These are phyloP conservation scores for Ogataea paraovalis DNA, from an alignment of 805 yeast genomes.

Conservation along the genomic window DNA sequence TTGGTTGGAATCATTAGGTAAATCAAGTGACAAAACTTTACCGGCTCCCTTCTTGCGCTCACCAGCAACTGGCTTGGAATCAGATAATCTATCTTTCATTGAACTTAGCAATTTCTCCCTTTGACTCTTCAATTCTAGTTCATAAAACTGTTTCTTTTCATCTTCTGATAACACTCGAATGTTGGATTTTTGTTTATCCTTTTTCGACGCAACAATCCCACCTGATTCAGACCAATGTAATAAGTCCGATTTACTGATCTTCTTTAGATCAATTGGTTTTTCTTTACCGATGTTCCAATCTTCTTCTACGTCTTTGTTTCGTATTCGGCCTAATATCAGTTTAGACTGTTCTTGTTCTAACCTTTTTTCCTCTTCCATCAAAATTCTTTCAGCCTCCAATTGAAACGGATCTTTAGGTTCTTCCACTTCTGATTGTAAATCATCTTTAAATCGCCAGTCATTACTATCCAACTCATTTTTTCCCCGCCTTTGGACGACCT, in stretches of 20 bases:
- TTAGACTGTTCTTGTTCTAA: conserved; percentile 6
- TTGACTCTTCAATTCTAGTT: conserved; percentile 20
- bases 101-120: conserved; percentile 16
- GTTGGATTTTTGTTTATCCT: not conserved
- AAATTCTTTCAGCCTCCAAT: conserved; percentile 5
- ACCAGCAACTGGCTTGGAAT: not conserved
- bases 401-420: conserved; percentile 21
- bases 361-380: not conserved
- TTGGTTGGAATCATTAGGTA: not conserved
- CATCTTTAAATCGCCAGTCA: conserved; percentile 28
- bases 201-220: not conserved
- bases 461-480: conserved; percentile 15
- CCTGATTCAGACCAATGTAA: conserved; percentile 12
- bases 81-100: conserved; percentile 11
- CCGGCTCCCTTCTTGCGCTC: conserved; percentile 1
- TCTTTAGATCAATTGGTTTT: conserved; percentile 5
- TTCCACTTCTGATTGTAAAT: conserved; percentile 6
- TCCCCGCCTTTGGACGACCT: not conserved
- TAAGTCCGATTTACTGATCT: conserved; percentile 8
- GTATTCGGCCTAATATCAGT: conserved; percentile 8
- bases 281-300: conserved; percentile 4
- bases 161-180: conserved; percentile 14
- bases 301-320: conserved; percentile 3
- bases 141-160: conserved; percentile 20
- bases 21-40: conserved; percentile 15